phyloP scores from a whole-genome alignment of 2,329 filamentous ascomycete species.

The Fusarium sp. region DNA sequence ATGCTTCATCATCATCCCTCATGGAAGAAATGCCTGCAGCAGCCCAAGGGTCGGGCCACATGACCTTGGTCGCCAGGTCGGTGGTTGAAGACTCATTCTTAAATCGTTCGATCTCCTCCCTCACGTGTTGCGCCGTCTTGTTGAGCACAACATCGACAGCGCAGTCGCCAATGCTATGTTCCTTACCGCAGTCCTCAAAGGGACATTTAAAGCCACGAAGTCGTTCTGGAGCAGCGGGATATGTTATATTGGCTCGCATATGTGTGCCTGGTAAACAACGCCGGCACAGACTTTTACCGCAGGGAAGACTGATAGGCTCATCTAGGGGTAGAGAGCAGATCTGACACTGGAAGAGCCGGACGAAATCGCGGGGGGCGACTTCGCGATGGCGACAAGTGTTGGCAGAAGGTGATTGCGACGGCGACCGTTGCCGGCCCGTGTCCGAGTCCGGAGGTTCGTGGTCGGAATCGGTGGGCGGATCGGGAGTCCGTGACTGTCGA shows the following conservation, averaged over 20 bases:
- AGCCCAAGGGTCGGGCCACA: conserved; percentile 49
- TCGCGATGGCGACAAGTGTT: conserved; percentile 12
- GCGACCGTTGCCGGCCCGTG: conserved; percentile 1
- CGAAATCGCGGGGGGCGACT: conserved; percentile 42
- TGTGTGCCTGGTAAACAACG: conserved; percentile 74
- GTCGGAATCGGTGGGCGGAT: conserved; percentile 7
- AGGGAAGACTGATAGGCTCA: conserved; percentile 79
- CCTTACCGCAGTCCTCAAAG: conserved; percentile 68
- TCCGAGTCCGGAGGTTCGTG: conserved; percentile 7
- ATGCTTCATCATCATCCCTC: conserved; percentile 42
- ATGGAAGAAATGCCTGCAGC: conserved; percentile 53
- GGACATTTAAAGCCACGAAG: conserved; percentile 78
- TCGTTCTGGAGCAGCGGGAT: conserved; percentile 73
- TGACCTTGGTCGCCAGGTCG: conserved; percentile 50
- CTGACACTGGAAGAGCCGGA: conserved; percentile 80
- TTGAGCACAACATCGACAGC: conserved; percentile 77
- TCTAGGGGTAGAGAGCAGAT: conserved; percentile 74
- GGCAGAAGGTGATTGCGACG: conserved; percentile 12
- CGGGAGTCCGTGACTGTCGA: neutral
- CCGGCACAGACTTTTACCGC: conserved; percentile 80
- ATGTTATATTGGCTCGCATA: conserved; percentile 75
- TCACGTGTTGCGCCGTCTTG: conserved; percentile 72
- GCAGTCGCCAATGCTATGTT: conserved; percentile 82
- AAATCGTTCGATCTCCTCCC: conserved; percentile 58
- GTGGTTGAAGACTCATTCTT: conserved; percentile 39